Evolutionary conservation across 768 basidiomycete genomes (phyloP).

Genomic region (Boletus rubescentipes): DNA sequence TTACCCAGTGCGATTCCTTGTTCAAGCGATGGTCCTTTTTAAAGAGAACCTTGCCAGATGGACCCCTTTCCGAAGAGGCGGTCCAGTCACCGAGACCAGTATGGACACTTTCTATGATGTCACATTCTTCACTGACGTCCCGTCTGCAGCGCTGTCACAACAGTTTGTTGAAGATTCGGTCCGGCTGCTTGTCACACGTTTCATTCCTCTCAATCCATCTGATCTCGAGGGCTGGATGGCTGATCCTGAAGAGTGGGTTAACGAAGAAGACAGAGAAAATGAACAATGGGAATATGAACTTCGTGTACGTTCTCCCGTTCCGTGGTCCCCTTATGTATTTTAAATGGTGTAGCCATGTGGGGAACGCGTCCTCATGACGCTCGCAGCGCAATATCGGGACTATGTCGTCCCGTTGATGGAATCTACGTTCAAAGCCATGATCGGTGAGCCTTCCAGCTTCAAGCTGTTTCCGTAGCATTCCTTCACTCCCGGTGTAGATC

Average conservation of each 20-base stretch:
- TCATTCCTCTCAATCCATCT: constrained; percentile 78
- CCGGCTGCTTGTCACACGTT: constrained; percentile 72
- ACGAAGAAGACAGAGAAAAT: constrained; percentile 82
- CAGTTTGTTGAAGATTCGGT: constrained; percentile 76
- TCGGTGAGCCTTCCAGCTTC: constrained; percentile 40
- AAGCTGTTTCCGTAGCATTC: not conserved
- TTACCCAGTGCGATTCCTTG: constrained; percentile 77
- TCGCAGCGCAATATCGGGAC: constrained; percentile 67
- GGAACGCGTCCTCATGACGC: constrained; percentile 85
- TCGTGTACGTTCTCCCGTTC: constrained; percentile 53
- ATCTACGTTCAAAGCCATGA: constrained; percentile 56
- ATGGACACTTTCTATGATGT: constrained; percentile 16
- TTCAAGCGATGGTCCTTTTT: constrained; percentile 84
- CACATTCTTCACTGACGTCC: constrained; percentile 12
- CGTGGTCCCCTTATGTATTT: not conserved
- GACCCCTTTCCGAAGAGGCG: constrained; percentile 63
- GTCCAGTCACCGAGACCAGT: constrained; percentile 61
- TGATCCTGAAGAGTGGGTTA: constrained; percentile 95
- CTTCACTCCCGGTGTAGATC: constrained; percentile 29
- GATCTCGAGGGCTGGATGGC: constrained; percentile 84
- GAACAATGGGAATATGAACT: constrained; percentile 95
- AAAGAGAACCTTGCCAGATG: constrained; percentile 80
- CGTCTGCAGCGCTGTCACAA: constrained; percentile 52
- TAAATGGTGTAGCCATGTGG: constrained; percentile 70
- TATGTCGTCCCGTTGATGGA: constrained; percentile 68